Base-by-base conservation (phyloP, 352 stramenopile genomes). In the Phytophthora palmivora region DNA sequence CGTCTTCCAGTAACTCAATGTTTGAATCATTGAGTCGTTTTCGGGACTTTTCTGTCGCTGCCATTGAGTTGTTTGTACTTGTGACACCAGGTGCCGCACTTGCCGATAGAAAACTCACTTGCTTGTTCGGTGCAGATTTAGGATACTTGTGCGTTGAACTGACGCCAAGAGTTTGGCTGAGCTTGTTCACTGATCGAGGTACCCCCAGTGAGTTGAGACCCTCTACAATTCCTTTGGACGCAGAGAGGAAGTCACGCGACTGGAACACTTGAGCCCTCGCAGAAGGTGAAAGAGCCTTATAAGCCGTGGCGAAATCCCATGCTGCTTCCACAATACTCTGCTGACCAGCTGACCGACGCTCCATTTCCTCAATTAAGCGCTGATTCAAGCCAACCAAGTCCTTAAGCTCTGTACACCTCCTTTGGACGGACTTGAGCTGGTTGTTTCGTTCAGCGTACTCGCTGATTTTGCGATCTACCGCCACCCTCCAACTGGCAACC, bases 311-410 rank as follows among this genome's bases (percentile, higher is more conserved):
- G 38, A 85, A 82, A 33, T 63, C 46, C 59, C 54, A 78, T 6
- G 71, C 76, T 6, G 76, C 76, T 39, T 85, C 76, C 37, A 83
- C 48, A 12, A 85, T 67, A 22, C 48, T 65, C 37, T 77, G 63
- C 22, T 78, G 69, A 7, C 63, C 60, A 4, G 70, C 59, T 3
- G 60, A 69, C 28, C 75, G 67, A 5, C 67, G 63, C 49, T 85
- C 76, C 45, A 80, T 70, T 62, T 85, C 76, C 18, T 67, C 64
- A 4, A 85, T 74, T 6, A 85, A 45, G 0, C 63, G 63, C 36
- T 85, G 70, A 19, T 83, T 78, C 22, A 85, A 61, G 10, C 50
- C 71, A 12, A 88, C 72, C 24, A 89, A 56, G 22, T 71, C 65
- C 28, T 78, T 82, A 6, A 89, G 70, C 44, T 88, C 74, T 0